Evolutionary conservation across 768 basidiomycete species (phyloP).

Genomic region (Pulveroboletus sp.): DNA sequence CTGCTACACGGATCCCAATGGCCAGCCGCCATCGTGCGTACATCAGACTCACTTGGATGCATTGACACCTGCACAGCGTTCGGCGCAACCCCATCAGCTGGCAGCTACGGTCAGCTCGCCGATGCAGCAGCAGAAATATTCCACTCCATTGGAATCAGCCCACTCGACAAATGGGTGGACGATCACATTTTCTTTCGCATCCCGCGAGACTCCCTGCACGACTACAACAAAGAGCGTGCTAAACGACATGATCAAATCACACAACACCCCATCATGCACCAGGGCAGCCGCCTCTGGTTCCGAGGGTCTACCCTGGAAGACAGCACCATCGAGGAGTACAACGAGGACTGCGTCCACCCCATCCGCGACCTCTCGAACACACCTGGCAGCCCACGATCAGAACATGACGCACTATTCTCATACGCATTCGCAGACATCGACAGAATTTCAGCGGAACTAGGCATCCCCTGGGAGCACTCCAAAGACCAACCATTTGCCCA

Average conservation of each 20-base stretch:
- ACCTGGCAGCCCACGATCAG: too few species aligned
- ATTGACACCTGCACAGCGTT: too few species aligned
- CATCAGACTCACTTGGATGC: too few species aligned
- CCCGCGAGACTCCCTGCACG: neutral
- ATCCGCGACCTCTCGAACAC: too few species aligned
- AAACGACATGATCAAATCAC: neutral
- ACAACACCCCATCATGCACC: neutral
- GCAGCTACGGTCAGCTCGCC: too few species aligned
- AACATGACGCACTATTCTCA: too few species aligned
- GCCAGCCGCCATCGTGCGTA: too few species aligned
- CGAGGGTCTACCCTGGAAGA: neutral
- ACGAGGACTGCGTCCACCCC: too few species aligned
- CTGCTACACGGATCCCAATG: too few species aligned
- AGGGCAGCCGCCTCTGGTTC: neutral
- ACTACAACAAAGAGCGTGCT: neutral
- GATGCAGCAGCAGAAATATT: too few species aligned
- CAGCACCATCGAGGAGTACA: too few species aligned
- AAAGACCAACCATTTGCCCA: slow-evolving; percentile 12
- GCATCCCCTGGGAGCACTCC: slow-evolving; percentile 4
- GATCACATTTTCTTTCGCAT: slow-evolving; percentile 11
- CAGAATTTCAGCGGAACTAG: rapidly evolving
- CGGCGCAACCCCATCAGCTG: too few species aligned
- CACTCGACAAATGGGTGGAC: slow-evolving; percentile 7
- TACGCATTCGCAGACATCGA: neutral
- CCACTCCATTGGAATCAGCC: neutral